Conservation (phyloP, 805 yeast species). For the Cyberlindnera subsufficiens region DNA sequence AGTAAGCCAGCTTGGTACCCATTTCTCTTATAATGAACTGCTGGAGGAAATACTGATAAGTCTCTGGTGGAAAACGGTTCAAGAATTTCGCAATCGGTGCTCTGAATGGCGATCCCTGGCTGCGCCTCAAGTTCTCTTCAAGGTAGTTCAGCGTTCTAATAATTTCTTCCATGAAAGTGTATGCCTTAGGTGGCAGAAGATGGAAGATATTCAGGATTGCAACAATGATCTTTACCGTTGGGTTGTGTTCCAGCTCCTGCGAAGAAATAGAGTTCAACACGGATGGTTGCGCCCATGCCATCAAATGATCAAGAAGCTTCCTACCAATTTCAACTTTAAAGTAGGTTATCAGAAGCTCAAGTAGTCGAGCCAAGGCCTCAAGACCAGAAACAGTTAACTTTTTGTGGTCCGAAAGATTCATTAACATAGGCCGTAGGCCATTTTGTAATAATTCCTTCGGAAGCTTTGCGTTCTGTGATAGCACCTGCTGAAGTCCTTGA, state of each 20-base stretch:
- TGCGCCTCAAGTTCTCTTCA: slow-evolving; percentile 80
- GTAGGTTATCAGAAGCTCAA: slow-evolving; percentile 83
- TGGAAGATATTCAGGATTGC: slow-evolving; percentile 91
- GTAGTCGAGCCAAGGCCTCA: slow-evolving; percentile 81
- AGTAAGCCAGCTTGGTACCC: slow-evolving; percentile 58
- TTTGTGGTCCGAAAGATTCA: slow-evolving; percentile 92
- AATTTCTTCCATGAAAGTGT: slow-evolving; percentile 83
- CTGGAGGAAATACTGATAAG: slow-evolving; percentile 62
- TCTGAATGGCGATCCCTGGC: slow-evolving; percentile 84
- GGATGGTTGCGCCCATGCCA: slow-evolving; percentile 91
- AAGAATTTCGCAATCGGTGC: slow-evolving; percentile 84
- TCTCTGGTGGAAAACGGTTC: slow-evolving; percentile 73
- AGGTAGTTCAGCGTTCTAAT: slow-evolving; percentile 68
- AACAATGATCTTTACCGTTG: slow-evolving; percentile 78
- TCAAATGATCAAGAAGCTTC: slow-evolving; percentile 84
- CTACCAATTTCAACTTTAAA: slow-evolving; percentile 96
- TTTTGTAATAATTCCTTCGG: slow-evolving; percentile 95
- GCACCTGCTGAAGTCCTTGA: slow-evolving; percentile 74
- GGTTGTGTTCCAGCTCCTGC: slow-evolving; percentile 74
- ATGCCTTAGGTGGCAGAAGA: slow-evolving; percentile 86
- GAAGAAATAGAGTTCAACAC: slow-evolving; percentile 71
- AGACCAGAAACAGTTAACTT: slow-evolving; percentile 83
- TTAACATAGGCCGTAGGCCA: slow-evolving; percentile 90
- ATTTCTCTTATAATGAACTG: slow-evolving; percentile 62
- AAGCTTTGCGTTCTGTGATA: slow-evolving; percentile 78